These are phyloP conservation scores for Lentinula detonsa DNA, from an alignment of 768 basidiomycete species.

Conservation along the genomic window DNA sequence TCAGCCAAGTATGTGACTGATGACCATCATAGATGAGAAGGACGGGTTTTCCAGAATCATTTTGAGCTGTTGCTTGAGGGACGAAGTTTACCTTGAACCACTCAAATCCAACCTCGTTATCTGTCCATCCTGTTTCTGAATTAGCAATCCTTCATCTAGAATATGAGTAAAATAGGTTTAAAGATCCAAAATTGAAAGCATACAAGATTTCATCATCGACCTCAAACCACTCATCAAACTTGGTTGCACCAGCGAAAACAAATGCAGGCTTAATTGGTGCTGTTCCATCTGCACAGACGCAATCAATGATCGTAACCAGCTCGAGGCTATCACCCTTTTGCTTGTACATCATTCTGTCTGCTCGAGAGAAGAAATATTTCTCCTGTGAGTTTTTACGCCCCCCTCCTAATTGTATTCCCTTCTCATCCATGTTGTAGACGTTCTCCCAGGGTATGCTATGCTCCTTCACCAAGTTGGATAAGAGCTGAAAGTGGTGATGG, in stretches of 20 bases:
- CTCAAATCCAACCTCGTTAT: too few species aligned
- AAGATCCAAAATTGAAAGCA: too few species aligned
- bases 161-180: too few species aligned
- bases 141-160: too few species aligned
- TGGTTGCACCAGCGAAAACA: slow-evolving; percentile 24
- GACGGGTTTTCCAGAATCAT: too few species aligned
- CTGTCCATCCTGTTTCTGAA: too few species aligned
- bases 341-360: slow-evolving; percentile 14
- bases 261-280: slow-evolving; percentile 21
- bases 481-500: slow-evolving; percentile 18
- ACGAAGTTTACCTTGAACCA: too few species aligned
- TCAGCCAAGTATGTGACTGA: too few species aligned
- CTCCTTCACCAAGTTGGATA: slow-evolving; percentile 11
- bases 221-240: slow-evolving; percentile 19
- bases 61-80: too few species aligned
- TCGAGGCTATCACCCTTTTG: slow-evolving; percentile 27
- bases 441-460: slow-evolving; percentile 19
- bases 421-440: slow-evolving; percentile 24
- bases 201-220: too few species aligned
- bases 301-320: slow-evolving; percentile 35
- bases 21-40: too few species aligned
- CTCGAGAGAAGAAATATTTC: slow-evolving; percentile 18
- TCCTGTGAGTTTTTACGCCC: slow-evolving; percentile 10
- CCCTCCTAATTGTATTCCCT: slow-evolving; percentile 21
- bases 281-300: slow-evolving; percentile 28